A percentile compares a stretch with the other conserved stretches of the same genome.
phyloP scores from a whole-genome alignment of 371 early-diverging fungal species.

The Mycotypha africana region DNA sequence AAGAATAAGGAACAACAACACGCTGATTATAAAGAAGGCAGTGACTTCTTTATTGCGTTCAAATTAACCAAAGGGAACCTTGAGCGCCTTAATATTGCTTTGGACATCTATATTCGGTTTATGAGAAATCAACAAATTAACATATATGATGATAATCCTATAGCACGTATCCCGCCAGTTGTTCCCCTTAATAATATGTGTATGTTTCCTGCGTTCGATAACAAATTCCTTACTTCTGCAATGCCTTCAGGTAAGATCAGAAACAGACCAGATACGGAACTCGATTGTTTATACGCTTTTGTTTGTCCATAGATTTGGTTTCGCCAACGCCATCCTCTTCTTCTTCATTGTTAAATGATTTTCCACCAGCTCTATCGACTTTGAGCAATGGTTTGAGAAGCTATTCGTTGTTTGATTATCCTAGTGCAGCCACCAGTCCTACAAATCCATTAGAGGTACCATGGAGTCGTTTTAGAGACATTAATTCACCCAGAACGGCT shows the following conservation, averaged over 20 bases:
- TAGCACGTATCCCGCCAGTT: constrained; percentile 3
- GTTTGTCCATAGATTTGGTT: constrained; percentile 5
- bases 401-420: constrained; percentile 22
- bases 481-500: constrained; percentile 29
- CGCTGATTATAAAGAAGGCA: not conserved
- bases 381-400: constrained; percentile 11
- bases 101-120: constrained; percentile 13
- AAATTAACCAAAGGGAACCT: constrained; percentile 14
- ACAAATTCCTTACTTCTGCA: constrained; percentile 4
- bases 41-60: constrained; percentile 9
- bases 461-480: constrained; percentile 39
- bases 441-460: constrained; percentile 23
- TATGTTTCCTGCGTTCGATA: constrained; percentile 11
- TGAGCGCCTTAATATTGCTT: constrained; percentile 9
- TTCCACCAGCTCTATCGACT: not conserved
- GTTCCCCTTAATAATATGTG: not conserved
- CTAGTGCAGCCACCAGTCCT: constrained; percentile 6
- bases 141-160: constrained; percentile 14
- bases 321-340: constrained; percentile 19
- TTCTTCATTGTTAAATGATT: constrained; percentile 8
- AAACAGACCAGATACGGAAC: too few species aligned
- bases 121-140: constrained; percentile 17
- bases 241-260: constrained; percentile 8
- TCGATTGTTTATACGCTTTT: too few species aligned
- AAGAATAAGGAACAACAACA: not conserved